phyloP scores from a whole-genome alignment of 768 basidiomycete species.

The Suillus variegatus region DNA sequence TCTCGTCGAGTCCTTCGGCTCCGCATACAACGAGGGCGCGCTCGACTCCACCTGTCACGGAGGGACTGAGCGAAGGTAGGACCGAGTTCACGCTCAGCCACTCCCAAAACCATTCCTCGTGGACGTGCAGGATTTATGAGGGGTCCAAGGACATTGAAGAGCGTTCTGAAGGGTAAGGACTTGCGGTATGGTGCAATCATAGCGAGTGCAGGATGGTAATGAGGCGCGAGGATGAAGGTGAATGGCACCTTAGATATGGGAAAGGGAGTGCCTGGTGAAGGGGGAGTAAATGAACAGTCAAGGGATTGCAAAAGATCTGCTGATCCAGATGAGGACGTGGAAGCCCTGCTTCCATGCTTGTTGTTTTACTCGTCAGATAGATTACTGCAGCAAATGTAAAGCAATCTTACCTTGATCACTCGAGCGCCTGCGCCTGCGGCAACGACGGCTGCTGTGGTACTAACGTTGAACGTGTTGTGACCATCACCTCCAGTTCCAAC shows the following conservation, averaged over 20 bases:
- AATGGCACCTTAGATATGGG: conserved; percentile 74
- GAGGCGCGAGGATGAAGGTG: conserved; percentile 90
- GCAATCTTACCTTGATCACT: conserved; percentile 77
- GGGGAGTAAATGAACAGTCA: conserved; percentile 71
- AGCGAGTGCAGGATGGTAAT: conserved; percentile 89
- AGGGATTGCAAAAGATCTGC: conserved; percentile 90
- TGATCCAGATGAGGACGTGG: conserved; percentile 92
- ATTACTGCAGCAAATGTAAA: not conserved
- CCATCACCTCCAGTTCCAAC: conserved; percentile 76
- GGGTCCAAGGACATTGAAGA: conserved; percentile 95
- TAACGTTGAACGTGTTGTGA: conserved; percentile 95
- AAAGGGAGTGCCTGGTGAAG: conserved; percentile 42
- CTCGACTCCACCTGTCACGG: conserved; percentile 68
- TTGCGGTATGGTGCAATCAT: conserved; percentile 82
- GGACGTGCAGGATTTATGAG: conserved; percentile 91
- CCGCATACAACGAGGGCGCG: conserved; percentile 94
- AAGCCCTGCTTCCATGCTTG: conserved; percentile 89
- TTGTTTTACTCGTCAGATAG: not conserved
- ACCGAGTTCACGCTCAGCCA: conserved; percentile 82
- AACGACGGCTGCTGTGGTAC: conserved; percentile 90
- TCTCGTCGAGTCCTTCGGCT: conserved; percentile 89
- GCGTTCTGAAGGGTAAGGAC: conserved; percentile 88
- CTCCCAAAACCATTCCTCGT: conserved; percentile 87
- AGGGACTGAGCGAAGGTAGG: conserved; percentile 78
- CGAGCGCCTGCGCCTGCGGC: conserved; percentile 94